Conservation (phyloP, 1,139 yeast species). For the Kodamaea ohmeri region DNA sequence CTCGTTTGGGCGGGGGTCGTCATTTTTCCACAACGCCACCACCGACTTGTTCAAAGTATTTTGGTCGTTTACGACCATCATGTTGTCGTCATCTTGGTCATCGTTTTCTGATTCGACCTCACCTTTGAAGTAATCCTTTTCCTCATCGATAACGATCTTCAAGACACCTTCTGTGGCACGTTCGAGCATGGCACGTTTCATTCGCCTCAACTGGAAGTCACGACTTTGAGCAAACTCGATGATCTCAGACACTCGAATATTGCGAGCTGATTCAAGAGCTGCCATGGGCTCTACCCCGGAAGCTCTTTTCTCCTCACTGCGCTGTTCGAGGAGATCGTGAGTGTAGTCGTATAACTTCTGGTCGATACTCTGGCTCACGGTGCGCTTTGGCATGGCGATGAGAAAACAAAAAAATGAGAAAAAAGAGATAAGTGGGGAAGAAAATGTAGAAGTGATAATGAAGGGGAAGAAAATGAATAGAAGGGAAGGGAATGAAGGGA, state of each 20-base stretch:
- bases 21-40: conserved; percentile 64
- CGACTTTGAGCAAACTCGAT: conserved; percentile 54
- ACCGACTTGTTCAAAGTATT: conserved; percentile 77
- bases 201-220: conserved; percentile 64
- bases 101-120: conserved; percentile 35
- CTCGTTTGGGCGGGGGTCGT: not conserved
- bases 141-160: conserved; percentile 44
- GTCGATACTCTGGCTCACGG: conserved; percentile 39
- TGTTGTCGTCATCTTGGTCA: conserved; percentile 35
- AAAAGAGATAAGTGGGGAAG: not conserved
- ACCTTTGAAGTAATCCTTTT: conserved; percentile 37
- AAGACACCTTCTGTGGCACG: conserved; percentile 58
- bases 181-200: conserved; percentile 56
- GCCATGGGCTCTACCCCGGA: conserved; percentile 32
- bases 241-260: conserved; percentile 50
- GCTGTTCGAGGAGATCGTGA: conserved; percentile 50
- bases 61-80: conserved; percentile 59
- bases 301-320: conserved; percentile 38
- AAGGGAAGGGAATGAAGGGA: no score
- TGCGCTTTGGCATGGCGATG: conserved; percentile 11
- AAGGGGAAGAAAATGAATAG: no score
- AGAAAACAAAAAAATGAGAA: not conserved
- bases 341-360: conserved; percentile 50
- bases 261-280: conserved; percentile 58
- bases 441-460: not conserved